Conservation (phyloP, 139 green algal genomes). For the Nannochloris sp. region DNA sequence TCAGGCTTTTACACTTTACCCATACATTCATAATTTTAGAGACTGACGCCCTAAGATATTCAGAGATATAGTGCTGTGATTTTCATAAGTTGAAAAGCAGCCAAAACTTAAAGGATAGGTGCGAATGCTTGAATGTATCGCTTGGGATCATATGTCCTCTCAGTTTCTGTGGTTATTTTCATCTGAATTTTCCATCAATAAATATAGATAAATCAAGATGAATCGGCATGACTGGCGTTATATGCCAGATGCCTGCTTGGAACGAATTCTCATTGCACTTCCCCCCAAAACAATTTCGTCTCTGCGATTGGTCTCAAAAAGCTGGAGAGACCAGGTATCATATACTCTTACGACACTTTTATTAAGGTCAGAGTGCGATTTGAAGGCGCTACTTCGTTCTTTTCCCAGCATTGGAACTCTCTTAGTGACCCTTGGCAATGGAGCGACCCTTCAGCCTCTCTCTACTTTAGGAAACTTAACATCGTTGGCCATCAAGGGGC, state of each 20-base stretch:
- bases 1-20: too few species aligned
- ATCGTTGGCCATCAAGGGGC: not conserved
- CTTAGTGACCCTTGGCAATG: not conserved
- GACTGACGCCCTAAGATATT: too few species aligned
- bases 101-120: too few species aligned
- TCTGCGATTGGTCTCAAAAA: not conserved
- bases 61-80: too few species aligned
- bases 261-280: not conserved
- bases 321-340: not conserved
- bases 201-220: too few species aligned
- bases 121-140: too few species aligned
- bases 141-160: too few species aligned
- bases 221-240: not conserved
- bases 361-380: not conserved
- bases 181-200: too few species aligned
- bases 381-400: not conserved
- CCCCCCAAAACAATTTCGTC: not conserved
- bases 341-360: not conserved
- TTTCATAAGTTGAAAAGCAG: too few species aligned
- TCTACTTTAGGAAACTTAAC: not conserved
- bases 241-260: not conserved
- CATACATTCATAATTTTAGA: too few species aligned
- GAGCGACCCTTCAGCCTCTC: not conserved
- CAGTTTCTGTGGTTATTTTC: too few species aligned
- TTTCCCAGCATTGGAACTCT: not conserved